Base-by-base conservation (phyloP, 257 asterid species). In the Schizonepeta tenuifolia region DNA sequence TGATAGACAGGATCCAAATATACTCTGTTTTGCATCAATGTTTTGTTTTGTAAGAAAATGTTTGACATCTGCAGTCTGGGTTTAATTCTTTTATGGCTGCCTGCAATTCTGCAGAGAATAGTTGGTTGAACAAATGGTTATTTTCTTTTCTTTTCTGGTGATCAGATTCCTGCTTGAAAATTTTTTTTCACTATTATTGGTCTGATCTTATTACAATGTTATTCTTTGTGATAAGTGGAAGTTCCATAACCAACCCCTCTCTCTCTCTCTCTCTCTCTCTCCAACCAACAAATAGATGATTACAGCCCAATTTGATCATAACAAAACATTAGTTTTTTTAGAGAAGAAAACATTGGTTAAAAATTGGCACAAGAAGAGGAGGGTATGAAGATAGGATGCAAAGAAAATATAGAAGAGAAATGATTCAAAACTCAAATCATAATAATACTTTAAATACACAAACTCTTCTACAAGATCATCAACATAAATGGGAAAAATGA, bases 401-500 rank as follows among this genome's bases (percentile, higher is more conserved):
- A 53, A 40, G 40, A 40, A 28, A 2, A 53, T 58, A 66, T 9
- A 53, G 24, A 57, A 79, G 68, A 70, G 0, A 38, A 38, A 74
- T 60, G 49, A 75, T 75, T 77, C 51, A 75, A 66, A 72, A 68
- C 80, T 72, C 77, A 70, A 81, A 66, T 40, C 82, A 79, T 51
- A 63, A 71, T 43, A 57, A 38, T 63, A 77, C 69, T 75, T 62
- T 75, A 73, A 79, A 64, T 79, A 77, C 83, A 78, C 80, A 78
- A 44, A 81, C 75, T 73, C 88, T 78, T 81, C 81, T 81, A 79
- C 83, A 79, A 79, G 26, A 24, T 24, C 68, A 60, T 59, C 66
- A 72, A 80, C 77, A 77, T 64, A 78, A 80, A 72, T 75, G 74
- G 70, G 65, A 63, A 78, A 77, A 83, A 79, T 71, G 80, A 79